Base-by-base conservation (phyloP, 805 yeast genomes). In the Yueomyces sinensis region DNA sequence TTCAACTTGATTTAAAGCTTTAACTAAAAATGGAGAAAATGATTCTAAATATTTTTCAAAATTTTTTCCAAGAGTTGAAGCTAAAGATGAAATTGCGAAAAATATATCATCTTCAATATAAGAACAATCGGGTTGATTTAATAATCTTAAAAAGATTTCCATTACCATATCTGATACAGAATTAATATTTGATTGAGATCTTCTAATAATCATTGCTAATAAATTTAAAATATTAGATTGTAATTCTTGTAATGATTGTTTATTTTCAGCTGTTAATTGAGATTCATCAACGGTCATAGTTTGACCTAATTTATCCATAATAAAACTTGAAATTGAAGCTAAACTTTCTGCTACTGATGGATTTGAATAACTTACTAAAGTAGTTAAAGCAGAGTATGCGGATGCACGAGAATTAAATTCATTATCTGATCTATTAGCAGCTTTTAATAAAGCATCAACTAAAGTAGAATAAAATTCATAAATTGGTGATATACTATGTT, bases 351-450 rank as follows among this genome's bases (percentile, higher is more conserved):
- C 66, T 29, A 80, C 80, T 48, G 74, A 82, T 31, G 66, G 67
- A 5, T 93, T 74, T 49, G 89, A 69, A 56, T 71, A 80, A 32
- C 76, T 68, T 17, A 89, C 94, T 50, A 87, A 63, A 0, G 89
- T 68, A 2, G 94, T 76, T 44, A 91, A 63, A 0, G 96, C 94
- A 59, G 93, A 95, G 56, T 84, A 91, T 2, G 97, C 94, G n/a
- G 96, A 84, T 2, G 97, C 89, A 52, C 97, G 72, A 5, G 94
- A 73, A 39, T 83, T 76, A 52, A 73, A 70, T 54, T 89, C 97
- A 50, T 91, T 91, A 50, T 84, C 95, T 14, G 62, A 48, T 49
- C 79, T 74, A 30, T 70, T 74, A 17, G 91, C 74, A 27, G 86
- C 72, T 46, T 70, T 68, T 29, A 86, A 49, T 46, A 89, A 66